These are phyloP conservation scores for Xylaria sp. DNA, from an alignment of 495 filamentous ascomycete genomes.

Conservation along the genomic window DNA sequence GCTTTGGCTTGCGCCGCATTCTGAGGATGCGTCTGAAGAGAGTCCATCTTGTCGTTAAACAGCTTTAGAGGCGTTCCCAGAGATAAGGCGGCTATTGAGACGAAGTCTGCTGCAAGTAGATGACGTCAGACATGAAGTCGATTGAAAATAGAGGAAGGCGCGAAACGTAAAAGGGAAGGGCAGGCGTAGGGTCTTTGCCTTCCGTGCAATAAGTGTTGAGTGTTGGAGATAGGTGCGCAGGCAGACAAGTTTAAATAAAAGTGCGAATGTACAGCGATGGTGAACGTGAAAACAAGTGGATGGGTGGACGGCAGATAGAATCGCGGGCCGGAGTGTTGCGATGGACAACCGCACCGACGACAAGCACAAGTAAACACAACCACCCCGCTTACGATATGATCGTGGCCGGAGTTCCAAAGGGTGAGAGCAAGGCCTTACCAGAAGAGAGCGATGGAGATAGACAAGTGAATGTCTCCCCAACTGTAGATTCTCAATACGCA, in stretches of 20 bases:
- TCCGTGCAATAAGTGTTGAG: neutral
- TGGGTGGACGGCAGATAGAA: too few species aligned
- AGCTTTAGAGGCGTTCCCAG: slow-evolving; percentile 14
- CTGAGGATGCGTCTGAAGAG: slow-evolving; percentile 86
- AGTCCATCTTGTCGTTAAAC: slow-evolving; percentile 68
- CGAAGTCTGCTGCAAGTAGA: neutral
- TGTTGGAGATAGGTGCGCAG: neutral
- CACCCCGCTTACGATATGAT: slow-evolving; percentile 8
- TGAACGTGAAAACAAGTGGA: neutral
- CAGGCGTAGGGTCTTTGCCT: neutral
- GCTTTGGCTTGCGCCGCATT: slow-evolving; percentile 89
- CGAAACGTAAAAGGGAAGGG: neutral
- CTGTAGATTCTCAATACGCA: slow-evolving; percentile 46
- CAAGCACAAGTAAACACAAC: slow-evolving; percentile 7
- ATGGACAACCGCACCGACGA: neutral
- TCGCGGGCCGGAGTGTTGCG: neutral
- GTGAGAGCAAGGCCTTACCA: slow-evolving; percentile 64
- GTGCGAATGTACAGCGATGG: neutral
- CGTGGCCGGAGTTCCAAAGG: neutral
- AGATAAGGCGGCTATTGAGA: slow-evolving; percentile 18
- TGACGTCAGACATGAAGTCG: slow-evolving; percentile 6
- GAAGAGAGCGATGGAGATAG: slow-evolving; percentile 75
- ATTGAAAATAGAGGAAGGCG: neutral
- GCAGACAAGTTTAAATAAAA: neutral
- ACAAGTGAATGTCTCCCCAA: slow-evolving; percentile 99